Conservation (phyloP, 2,329 filamentous ascomycete genomes). For the Pestalotiopsis sp. region DNA sequence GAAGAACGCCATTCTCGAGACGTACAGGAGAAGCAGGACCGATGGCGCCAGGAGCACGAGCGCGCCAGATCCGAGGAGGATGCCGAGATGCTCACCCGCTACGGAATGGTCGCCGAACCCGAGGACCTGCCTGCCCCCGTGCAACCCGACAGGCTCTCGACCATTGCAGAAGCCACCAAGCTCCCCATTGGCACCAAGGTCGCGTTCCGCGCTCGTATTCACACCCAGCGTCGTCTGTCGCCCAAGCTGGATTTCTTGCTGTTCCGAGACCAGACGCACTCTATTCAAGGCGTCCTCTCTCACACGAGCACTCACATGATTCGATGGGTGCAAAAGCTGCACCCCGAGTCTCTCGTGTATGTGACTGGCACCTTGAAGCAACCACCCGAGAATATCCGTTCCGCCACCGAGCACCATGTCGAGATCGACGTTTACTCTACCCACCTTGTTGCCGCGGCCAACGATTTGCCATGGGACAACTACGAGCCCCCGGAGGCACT, state of each 20-base stretch:
- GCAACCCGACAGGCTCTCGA: constrained; percentile 18
- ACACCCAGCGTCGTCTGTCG: constrained; percentile 79
- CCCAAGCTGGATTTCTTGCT: constrained; percentile 80
- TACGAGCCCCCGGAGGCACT: constrained; percentile 63
- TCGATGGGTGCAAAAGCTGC: constrained; percentile 80
- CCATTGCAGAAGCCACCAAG: constrained; percentile 38
- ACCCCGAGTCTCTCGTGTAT: constrained; percentile 74
- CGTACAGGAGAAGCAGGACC: constrained; percentile 20
- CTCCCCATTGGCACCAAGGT: constrained; percentile 56
- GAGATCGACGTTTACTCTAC: constrained; percentile 67
- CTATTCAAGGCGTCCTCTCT: constrained; percentile 76
- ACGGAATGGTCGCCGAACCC: constrained; percentile 17
- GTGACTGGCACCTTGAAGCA: constrained; percentile 72
- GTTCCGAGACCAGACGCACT: constrained; percentile 79
- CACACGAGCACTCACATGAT: constrained; percentile 59
- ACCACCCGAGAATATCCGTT: constrained; percentile 72
- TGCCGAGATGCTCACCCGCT: constrained; percentile 17
- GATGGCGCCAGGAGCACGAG: constrained; percentile 30
- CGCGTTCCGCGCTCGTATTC: constrained; percentile 69
- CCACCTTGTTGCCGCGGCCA: constrained; percentile 47
- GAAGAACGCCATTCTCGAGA: constrained; percentile 28
- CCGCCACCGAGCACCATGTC: constrained; percentile 70
- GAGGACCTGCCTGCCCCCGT: constrained; percentile 15
- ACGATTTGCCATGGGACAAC: constrained; percentile 48
- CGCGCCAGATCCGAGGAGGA: constrained; percentile 15